Base-by-base conservation (phyloP, 78 protist species). In the Dictyostelium brefeldianum region DNA sequence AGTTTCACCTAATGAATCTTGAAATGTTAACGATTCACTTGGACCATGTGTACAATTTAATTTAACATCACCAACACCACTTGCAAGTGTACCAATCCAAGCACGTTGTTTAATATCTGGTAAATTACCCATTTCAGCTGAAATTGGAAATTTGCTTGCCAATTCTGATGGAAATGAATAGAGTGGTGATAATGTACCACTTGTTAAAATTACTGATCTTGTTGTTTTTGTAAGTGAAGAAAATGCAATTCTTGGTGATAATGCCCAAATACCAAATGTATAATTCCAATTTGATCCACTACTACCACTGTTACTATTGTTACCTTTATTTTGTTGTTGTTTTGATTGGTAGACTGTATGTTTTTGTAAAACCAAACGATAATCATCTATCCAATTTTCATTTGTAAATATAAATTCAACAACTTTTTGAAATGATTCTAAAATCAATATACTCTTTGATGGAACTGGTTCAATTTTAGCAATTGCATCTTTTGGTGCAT, bases 161-260 rank as follows among this genome's bases (percentile, higher is more conserved):
- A 98, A 65, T 83, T 96, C 98, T 18, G 47, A 27, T n/a, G 96
- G 94, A 47, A 97, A 96, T 2, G 96, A 75, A 31, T 57, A 70
- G 77, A 99, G 29, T 12, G 99, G 99, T 5, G 99, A 85, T n/a
- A 99, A 89, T 11, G 99, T 99, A 18, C 99, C 99, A 0, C 96
- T 78, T 11, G 99, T 98, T n/a, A 99, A 82, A 9, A 99, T n/a
- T 48, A 98, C 8, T 14, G 89, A 56, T 1, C 78, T 5, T 11
- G 81, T 53, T 0, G 59, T 6, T 47, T 59, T n/a, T 1, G 43
- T 14, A 1, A 87, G 27, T 27, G 93, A 77, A 10, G 69, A 47
- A 25, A 87, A 87, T 48, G 93, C 93, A 8, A 77, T 53, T 48
- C 78, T 74, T 36, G 93, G 93, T 64, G 59, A 64, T 67, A 87